Conservation (phyloP, 116 monocot genomes). For the Trichopus zeylanicus region DNA sequence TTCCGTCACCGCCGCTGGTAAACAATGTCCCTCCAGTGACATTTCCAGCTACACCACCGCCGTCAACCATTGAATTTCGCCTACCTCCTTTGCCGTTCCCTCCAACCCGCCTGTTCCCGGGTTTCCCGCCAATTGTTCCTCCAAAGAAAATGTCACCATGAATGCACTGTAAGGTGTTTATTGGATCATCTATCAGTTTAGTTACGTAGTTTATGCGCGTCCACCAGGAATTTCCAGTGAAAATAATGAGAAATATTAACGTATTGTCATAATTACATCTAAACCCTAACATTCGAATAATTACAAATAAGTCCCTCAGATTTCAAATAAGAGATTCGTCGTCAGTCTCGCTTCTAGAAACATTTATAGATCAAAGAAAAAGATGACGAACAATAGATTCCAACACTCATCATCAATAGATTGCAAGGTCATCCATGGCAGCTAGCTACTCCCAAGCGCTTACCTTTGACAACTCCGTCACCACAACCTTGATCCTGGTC, state of each 20-base stretch:
- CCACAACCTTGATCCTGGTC: slow-evolving; percentile 1
- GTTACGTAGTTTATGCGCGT: not conserved
- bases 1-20: slow-evolving; percentile 14
- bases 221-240: not conserved
- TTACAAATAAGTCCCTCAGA: not conserved
- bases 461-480: no score
- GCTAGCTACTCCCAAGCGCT: no score
- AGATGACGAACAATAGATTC: no score
- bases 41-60: slow-evolving; percentile 7
- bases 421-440: no score
- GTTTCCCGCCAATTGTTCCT: slow-evolving; percentile 6
- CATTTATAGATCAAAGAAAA: no score
- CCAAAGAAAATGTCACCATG: slow-evolving; percentile 10
- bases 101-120: slow-evolving; percentile 11
- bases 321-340: no score
- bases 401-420: no score
- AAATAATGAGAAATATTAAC: no score
- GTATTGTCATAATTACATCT: not conserved
- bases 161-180: not conserved
- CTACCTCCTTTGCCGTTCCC: slow-evolving; percentile 10
- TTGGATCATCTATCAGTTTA: not conserved
- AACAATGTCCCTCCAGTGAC: slow-evolving; percentile 10
- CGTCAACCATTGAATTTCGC: slow-evolving; percentile 1
- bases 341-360: no score
- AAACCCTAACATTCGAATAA: not conserved